A percentile compares a stretch with the other conserved stretches of the same genome.
phyloP scores from a whole-genome alignment of 2,329 filamentous ascomycete genomes.

The Fusarium brevicatenulatum region DNA sequence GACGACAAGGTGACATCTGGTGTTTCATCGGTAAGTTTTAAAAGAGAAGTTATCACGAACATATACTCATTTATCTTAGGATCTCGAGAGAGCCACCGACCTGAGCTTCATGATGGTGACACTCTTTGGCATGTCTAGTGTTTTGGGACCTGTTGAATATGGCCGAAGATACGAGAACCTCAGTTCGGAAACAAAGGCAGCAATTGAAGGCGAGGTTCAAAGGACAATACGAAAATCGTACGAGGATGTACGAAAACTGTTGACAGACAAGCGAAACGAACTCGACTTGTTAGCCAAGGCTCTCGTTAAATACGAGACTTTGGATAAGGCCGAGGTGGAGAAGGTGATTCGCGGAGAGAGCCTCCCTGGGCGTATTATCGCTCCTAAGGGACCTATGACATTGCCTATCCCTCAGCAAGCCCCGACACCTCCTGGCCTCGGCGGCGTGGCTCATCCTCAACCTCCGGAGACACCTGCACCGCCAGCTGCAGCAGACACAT shows the following conservation, averaged over 20 bases:
- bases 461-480: conserved; percentile 50
- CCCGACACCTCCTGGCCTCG: conserved; percentile 50
- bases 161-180: conserved; percentile 81
- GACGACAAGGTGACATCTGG: conserved; percentile 92
- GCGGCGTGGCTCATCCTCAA: conserved; percentile 49
- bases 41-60: background rate
- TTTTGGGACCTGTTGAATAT: conserved; percentile 90
- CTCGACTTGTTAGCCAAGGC: conserved; percentile 89
- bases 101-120: conserved; percentile 91
- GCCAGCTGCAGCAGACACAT: conserved; percentile 47
- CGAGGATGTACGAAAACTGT: conserved; percentile 74
- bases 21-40: conserved; percentile 74
- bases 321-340: conserved; percentile 89
- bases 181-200: conserved; percentile 84
- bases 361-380: conserved; percentile 69
- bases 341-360: conserved; percentile 89
- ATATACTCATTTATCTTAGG: conserved; percentile 60
- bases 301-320: conserved; percentile 91
- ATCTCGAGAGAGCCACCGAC: conserved; percentile 83
- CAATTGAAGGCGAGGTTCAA: conserved; percentile 90
- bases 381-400: conserved; percentile 64
- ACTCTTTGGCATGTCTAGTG: conserved; percentile 86
- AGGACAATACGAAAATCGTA: conserved; percentile 85
- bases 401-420: conserved; percentile 51
- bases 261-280: conserved; percentile 81